These are phyloP conservation scores for Syncephalastrum monosporum DNA, from an alignment of 371 early-diverging fungal species.

Conservation along the genomic window DNA sequence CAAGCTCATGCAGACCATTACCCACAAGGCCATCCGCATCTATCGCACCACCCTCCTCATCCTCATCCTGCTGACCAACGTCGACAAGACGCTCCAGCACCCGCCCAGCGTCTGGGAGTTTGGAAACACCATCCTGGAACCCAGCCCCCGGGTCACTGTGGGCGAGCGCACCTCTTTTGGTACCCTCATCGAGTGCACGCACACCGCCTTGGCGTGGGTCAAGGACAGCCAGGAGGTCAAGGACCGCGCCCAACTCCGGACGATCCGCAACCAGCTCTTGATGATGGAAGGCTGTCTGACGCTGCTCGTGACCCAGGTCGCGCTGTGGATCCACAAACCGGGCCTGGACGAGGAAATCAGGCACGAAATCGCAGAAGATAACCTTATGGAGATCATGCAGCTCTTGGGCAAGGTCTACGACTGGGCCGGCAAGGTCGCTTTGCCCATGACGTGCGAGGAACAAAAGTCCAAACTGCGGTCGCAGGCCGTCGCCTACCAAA, in stretches of 20 bases:
- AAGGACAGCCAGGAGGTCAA: conserved; percentile 19
- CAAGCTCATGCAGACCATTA: conserved; percentile 15
- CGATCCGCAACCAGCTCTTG: conserved; percentile 7
- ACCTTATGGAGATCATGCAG: conserved; percentile 25
- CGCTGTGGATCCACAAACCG: conserved; percentile 40
- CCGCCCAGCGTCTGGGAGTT: conserved; percentile 31
- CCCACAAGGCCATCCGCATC: conserved; percentile 15
- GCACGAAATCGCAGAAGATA: conserved; percentile 28
- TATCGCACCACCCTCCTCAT: conserved; percentile 20
- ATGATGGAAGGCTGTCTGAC: conserved; percentile 27
- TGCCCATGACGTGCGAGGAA: conserved; percentile 6
- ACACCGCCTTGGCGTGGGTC: conserved; percentile 19
- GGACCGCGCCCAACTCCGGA: neutral
- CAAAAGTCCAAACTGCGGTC: conserved; percentile 2
- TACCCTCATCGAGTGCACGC: conserved; percentile 33
- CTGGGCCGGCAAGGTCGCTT: neutral
- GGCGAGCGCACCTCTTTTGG: conserved; percentile 29
- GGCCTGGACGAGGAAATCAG: conserved; percentile 18
- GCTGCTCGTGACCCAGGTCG: conserved; percentile 28
- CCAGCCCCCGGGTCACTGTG: conserved; percentile 16
- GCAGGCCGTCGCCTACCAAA: too few species aligned
- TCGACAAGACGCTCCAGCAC: conserved; percentile 16
- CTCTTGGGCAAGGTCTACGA: conserved; percentile 15
- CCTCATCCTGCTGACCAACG: conserved; percentile 24
- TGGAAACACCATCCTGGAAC: conserved; percentile 33